phyloP scores from a whole-genome alignment of 441 rosid species.

The Arabidopsis lyrata region DNA sequence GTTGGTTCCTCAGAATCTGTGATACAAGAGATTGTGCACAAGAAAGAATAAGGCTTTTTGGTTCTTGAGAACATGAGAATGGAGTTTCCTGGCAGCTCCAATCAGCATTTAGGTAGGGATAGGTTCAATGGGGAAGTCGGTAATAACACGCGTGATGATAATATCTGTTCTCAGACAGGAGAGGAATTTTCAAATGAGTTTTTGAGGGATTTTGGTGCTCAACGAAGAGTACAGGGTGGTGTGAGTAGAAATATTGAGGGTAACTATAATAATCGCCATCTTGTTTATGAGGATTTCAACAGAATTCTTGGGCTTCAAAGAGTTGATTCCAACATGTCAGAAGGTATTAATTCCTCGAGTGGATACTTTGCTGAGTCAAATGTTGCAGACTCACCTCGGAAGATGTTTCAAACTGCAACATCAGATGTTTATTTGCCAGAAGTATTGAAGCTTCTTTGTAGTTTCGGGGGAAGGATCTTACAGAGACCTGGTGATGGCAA shows the following conservation, averaged over 20 bases:
- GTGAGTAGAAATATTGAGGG: constrained; percentile 38
- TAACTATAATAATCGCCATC: constrained; percentile 44
- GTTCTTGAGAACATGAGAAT: constrained; percentile 56
- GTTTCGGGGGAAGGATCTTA: constrained; percentile 69
- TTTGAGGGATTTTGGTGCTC: constrained; percentile 52
- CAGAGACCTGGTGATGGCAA: constrained; percentile 68
- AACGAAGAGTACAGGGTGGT: constrained; percentile 45
- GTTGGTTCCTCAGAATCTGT: constrained; percentile 2
- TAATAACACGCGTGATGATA: constrained; percentile 41
- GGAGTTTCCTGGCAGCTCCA: constrained; percentile 55
- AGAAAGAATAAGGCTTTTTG: constrained; percentile 17
- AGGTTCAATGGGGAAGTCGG: constrained; percentile 34
- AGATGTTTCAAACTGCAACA: constrained; percentile 41
- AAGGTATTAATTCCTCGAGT: constrained; percentile 31
- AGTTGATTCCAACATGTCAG: constrained; percentile 53
- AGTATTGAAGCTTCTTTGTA: constrained; percentile 67
- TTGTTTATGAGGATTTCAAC: constrained; percentile 56
- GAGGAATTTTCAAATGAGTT: constrained; percentile 71
- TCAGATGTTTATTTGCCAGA: constrained; percentile 44
- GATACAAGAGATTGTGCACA: constrained; percentile 24
- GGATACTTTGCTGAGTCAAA: constrained; percentile 43
- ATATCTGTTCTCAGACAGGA: constrained; percentile 63
- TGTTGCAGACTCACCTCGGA: constrained; percentile 54
- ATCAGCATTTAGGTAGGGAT: constrained; percentile 47
- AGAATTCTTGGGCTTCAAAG: constrained; percentile 49